Percentiles rank a stretch among this genome's conserved stretches.
These are phyloP conservation scores for Millerozyma miso DNA, from an alignment of 805 yeast species.

Conservation along the genomic window DNA sequence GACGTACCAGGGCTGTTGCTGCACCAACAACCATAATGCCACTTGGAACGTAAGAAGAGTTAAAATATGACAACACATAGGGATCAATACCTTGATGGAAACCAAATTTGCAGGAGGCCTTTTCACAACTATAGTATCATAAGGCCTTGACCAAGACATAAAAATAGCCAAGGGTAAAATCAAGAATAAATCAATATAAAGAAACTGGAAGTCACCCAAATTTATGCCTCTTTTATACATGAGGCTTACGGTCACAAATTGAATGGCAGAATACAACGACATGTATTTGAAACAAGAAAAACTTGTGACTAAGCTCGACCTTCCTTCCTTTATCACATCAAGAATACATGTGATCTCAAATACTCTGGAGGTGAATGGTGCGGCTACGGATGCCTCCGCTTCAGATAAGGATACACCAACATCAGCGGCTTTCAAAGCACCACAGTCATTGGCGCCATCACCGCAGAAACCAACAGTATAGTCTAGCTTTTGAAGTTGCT, in stretches of 20 bases:
- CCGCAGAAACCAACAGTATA: conserved; percentile 98
- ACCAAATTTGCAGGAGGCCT: conserved; percentile 94
- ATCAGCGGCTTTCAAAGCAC: conserved; percentile 96
- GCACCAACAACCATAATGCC: conserved; percentile 58
- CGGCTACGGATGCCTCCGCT: conserved; percentile 98
- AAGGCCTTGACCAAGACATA: conserved; percentile 97
- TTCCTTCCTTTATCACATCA: conserved; percentile 88
- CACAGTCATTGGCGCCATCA: conserved; percentile 99
- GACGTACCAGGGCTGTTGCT: conserved; percentile 66
- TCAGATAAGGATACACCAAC: conserved; percentile 94
- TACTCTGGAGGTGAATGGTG: conserved; percentile 88
- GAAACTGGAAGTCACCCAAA: conserved; percentile 93
- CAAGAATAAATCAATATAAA: conserved; percentile 86
- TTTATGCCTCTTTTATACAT: conserved; percentile 86
- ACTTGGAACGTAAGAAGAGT: conserved; percentile 64
- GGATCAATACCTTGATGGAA: conserved; percentile 80
- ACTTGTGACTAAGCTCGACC: conserved; percentile 91
- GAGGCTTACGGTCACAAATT: conserved; percentile 81
- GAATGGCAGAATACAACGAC: conserved; percentile 96
- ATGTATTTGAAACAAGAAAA: conserved; percentile 96
- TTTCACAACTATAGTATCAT: conserved; percentile 51
- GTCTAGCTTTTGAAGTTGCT: conserved; percentile 75
- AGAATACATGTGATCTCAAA: conserved; percentile 92
- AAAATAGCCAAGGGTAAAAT: conserved; percentile 93
- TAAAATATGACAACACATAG: conserved; percentile 74